A percentile compares a stretch with the other conserved stretches of the same genome.
These are phyloP conservation scores for Tilletia walkeri DNA, from an alignment of 1,284 basidiomycete genomes.

Conservation along the genomic window DNA sequence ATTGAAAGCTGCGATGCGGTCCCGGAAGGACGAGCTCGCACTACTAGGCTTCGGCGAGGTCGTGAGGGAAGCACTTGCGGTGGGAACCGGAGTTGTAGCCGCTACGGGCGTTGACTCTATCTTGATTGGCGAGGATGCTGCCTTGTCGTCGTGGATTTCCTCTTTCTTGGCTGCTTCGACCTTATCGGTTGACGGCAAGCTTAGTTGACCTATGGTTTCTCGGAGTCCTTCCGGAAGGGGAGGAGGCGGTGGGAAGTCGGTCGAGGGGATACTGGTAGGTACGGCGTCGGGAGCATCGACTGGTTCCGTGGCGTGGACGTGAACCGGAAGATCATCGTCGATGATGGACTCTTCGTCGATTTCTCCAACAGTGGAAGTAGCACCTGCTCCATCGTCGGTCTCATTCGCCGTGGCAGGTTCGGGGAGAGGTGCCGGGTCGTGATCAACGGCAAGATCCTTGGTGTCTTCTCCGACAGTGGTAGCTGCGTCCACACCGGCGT, in stretches of 20 bases:
- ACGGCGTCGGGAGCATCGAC: not conserved
- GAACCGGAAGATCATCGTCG: not conserved
- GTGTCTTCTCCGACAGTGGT: constrained; percentile 22
- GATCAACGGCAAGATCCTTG: no score
- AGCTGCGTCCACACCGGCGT: constrained; percentile 33
- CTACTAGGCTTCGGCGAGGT: constrained; percentile 37
- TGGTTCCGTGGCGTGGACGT: not conserved
- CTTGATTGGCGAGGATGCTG: not conserved
- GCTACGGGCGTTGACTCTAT: not conserved
- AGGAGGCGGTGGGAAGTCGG: not conserved
- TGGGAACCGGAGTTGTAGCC: not conserved
- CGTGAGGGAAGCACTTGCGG: constrained; percentile 17
- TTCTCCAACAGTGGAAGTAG: no score
- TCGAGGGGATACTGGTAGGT: not conserved
- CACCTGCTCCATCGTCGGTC: no score
- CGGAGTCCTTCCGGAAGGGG: not conserved
- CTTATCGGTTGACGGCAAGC: not conserved
- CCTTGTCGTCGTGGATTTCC: not conserved
- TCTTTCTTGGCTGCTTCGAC: not conserved
- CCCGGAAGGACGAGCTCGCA: constrained; percentile 46
- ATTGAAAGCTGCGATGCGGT: constrained; percentile 55
- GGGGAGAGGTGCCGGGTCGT: no score
- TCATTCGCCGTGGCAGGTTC: no score
- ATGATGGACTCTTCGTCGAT: no score
- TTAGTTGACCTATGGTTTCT: not conserved